Evolutionary conservation across 805 yeast genomes (phyloP).

Genomic region (Starmerella vitae): DNA sequence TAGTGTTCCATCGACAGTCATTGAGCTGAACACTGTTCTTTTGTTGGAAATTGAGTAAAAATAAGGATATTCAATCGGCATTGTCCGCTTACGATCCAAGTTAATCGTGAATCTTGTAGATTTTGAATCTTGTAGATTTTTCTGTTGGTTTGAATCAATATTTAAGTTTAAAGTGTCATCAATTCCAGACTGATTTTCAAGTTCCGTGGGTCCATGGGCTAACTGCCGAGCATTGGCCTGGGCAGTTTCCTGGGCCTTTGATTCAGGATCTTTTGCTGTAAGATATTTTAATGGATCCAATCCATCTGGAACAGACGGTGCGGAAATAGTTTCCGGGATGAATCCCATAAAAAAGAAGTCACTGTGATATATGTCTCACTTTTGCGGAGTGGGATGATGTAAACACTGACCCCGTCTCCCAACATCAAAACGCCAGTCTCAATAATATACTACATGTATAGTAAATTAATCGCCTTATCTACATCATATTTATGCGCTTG

Average conservation of each 20-base stretch:
- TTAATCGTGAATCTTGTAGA: background rate
- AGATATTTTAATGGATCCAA: slow-evolving; percentile 10
- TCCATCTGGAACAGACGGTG: slow-evolving; percentile 15
- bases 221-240: slow-evolving; percentile 15
- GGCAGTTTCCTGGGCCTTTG: slow-evolving; percentile 15
- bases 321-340: slow-evolving; percentile 10
- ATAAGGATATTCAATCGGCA: slow-evolving; percentile 7
- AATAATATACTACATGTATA: too few relatives aligned
- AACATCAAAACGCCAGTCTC: too few relatives aligned
- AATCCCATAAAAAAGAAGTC: slow-evolving; percentile 16
- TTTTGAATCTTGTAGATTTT: slow-evolving; percentile 7
- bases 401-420: too few relatives aligned
- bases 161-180: background rate
- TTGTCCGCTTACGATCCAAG: background rate
- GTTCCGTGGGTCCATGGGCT: slow-evolving; percentile 4
- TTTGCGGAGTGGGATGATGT: too few relatives aligned
- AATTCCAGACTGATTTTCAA: slow-evolving; percentile 1
- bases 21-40: background rate
- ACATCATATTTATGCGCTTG: slow-evolving; percentile 1
- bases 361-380: too few relatives aligned
- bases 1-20: background rate
- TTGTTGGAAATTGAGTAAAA: slow-evolving; percentile 2
- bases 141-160: slow-evolving; percentile 6
- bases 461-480: too few relatives aligned
- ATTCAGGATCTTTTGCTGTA: slow-evolving; percentile 2